Percentiles rank a stretch among this genome's conserved stretches.
Evolutionary conservation across 768 basidiomycete genomes (phyloP).

Genomic region (Termitomyces titanicus): DNA sequence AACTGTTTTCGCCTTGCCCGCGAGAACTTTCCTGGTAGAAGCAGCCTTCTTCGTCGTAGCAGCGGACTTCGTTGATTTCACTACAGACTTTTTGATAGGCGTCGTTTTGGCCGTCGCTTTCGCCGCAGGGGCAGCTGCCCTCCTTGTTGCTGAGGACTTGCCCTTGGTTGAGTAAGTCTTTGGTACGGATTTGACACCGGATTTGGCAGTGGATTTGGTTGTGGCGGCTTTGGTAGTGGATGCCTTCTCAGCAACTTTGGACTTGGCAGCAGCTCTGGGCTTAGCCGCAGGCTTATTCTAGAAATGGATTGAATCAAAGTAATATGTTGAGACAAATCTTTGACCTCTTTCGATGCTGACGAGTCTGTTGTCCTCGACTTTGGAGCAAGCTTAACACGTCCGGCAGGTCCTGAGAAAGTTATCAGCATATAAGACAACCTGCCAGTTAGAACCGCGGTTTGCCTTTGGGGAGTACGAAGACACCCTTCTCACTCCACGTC

Average conservation of each 20-base stretch:
- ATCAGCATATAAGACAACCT: background rate
- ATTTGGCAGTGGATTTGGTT: slow-evolving; percentile 29
- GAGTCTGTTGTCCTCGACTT: slow-evolving; percentile 37
- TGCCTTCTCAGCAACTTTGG: slow-evolving; percentile 22
- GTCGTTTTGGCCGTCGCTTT: slow-evolving; percentile 28
- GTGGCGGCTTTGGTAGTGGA: slow-evolving; percentile 17
- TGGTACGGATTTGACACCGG: slow-evolving; percentile 24
- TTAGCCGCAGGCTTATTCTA: slow-evolving; percentile 35
- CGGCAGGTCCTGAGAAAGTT: slow-evolving; percentile 48
- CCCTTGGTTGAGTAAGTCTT: slow-evolving; percentile 27
- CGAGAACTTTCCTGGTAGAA: slow-evolving; percentile 30
- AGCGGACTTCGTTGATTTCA: slow-evolving; percentile 29
- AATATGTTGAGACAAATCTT: slow-evolving; percentile 15
- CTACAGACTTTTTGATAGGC: slow-evolving; percentile 25
- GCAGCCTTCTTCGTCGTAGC: slow-evolving; percentile 19
- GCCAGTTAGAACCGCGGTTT: slow-evolving; percentile 3
- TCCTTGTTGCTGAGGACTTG: slow-evolving; percentile 17
- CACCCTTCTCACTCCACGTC: slow-evolving; percentile 76
- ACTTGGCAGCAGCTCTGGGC: slow-evolving; percentile 20
- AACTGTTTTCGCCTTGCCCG: slow-evolving; percentile 32
- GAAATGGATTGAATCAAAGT: slow-evolving; percentile 6
- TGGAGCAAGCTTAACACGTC: slow-evolving; percentile 71
- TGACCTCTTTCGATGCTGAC: slow-evolving; percentile 39
- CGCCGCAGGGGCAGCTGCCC: slow-evolving; percentile 8
- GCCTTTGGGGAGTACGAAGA: slow-evolving; percentile 91